Evolutionary conservation across 768 basidiomycete species (phyloP).

Genomic region (Lactarius vividus): DNA sequence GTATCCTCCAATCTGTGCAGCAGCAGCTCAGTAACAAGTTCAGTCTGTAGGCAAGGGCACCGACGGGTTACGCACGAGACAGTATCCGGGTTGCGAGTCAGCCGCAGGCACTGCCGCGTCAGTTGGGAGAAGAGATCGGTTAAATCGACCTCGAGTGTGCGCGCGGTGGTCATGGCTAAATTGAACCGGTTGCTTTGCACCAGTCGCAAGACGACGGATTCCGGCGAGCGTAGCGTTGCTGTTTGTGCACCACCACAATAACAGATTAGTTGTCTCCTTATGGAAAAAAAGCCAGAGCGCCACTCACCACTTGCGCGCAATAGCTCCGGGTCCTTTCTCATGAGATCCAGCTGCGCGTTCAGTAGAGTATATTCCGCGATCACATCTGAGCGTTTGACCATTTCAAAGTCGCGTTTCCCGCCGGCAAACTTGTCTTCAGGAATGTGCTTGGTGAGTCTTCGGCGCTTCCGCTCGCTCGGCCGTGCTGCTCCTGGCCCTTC

Average conservation of each 20-base stretch:
- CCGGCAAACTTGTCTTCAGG: slow-evolving; percentile 69
- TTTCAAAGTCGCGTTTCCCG: slow-evolving; percentile 67
- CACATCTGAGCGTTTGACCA: slow-evolving; percentile 77
- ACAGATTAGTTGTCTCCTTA: slow-evolving; percentile 5
- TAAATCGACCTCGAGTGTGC: slow-evolving; percentile 80
- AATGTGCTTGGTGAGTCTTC: slow-evolving; percentile 68
- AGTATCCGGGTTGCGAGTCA: slow-evolving; percentile 61
- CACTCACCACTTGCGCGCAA: slow-evolving; percentile 63
- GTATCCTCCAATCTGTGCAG: slow-evolving; percentile 60
- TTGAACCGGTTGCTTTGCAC: slow-evolving; percentile 78
- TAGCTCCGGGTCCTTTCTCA: slow-evolving; percentile 61
- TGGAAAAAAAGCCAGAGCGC: slow-evolving; percentile 8
- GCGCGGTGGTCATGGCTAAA: slow-evolving; percentile 73
- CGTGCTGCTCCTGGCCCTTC: slow-evolving; percentile 40
- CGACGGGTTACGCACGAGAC: slow-evolving; percentile 46
- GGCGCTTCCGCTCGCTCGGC: slow-evolving; percentile 65
- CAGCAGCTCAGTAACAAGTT: slow-evolving; percentile 12
- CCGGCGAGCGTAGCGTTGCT: slow-evolving; percentile 44
- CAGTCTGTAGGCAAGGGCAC: slow-evolving; percentile 3
- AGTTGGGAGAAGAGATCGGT: slow-evolving; percentile 77
- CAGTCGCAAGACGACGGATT: slow-evolving; percentile 71
- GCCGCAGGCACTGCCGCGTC: slow-evolving; percentile 72
- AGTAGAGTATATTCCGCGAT: slow-evolving; percentile 75
- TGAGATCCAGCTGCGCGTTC: slow-evolving; percentile 72
- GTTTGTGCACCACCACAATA: slow-evolving; percentile 29